Conservation (phyloP, 148 eudicot genomes). For the Diospyros kaki region DNA sequence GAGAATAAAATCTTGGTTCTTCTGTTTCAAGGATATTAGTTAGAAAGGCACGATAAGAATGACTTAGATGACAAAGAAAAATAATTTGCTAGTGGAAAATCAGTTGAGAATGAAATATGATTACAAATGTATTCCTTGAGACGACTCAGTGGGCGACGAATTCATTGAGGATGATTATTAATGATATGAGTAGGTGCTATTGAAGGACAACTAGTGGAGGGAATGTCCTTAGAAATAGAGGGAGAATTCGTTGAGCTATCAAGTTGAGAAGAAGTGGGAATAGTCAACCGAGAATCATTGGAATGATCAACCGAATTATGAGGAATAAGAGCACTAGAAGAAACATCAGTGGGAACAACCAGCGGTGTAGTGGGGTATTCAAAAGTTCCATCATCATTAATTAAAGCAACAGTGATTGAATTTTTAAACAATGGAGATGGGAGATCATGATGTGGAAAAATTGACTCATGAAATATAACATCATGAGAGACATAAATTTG, state of each 20-base stretch:
- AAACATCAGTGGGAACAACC: no score
- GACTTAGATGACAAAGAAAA: neutral
- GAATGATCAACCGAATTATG: neutral
- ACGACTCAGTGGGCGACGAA: neutral
- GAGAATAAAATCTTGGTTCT: neutral
- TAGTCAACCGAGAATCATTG: neutral
- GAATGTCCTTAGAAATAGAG: no score
- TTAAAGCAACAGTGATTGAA: neutral
- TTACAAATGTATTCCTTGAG: slow-evolving; percentile 3
- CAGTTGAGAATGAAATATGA: neutral
- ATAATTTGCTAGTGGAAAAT: neutral
- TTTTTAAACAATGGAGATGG: neutral
- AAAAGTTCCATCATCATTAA: neutral
- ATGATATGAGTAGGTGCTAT: no score
- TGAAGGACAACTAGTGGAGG: no score
- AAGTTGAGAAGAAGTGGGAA: neutral
- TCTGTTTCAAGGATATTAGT: neutral
- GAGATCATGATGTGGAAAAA: slow-evolving; percentile 2
- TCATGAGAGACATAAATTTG: neutral
- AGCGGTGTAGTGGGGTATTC: no score
- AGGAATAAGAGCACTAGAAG: no score
- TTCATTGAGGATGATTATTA: no score
- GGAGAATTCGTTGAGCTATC: no score
- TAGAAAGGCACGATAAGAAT: neutral
- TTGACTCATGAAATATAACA: neutral